Evolutionary conservation across 805 yeast species (phyloP), one percentile per base, ranked within the genome.

Genomic region (Candida caryicola): DNA sequence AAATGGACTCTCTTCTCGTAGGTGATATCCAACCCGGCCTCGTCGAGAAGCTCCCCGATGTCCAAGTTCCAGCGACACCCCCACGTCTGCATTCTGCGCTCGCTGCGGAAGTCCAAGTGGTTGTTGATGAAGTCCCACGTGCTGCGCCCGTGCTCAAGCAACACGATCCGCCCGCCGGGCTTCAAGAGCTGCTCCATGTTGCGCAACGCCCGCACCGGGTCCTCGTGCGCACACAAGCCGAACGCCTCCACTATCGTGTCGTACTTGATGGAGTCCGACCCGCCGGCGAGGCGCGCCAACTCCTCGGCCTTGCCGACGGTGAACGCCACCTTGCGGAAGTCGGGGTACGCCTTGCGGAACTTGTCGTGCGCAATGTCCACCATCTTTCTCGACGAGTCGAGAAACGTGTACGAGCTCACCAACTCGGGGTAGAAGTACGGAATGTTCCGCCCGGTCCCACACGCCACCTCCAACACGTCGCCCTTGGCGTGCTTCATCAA

Each of bases 1-100:
- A 93, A 73, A 64, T 93, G 97, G 15, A 80, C 80, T 47, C 95
- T 71, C 45, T 77, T 79, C 52, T 86, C 91, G 49, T 79, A 81
- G 2, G 89, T 86, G 31, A 93, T 76, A 47, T 85, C 90, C 39
- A 93, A 69, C 0, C 95, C 95, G 5, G 95, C 81, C 41, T 79
- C 80, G 55, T 85, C 90, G 18, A 93, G 73, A 29, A 93, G 71
- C 50, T 84, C 95, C 17, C 90, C 95, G 48, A 93, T 86, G 56
- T 93, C 98, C 46, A 93, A 67, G 57, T 93, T 93, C 97, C 98
- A 93, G 55, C 98, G 72, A 62, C 99, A 93, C 1, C 96, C 99
- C 97, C 98, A 93, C 3, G 82, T 79, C 42, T 83, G 77, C 65
- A 90, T 77, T 62, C 96, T 82, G 49, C 79, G 77, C 44, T 79